Evolutionary conservation across 148 eudicot genomes (phyloP).

Genomic region (Vaccinium corymbosum): DNA sequence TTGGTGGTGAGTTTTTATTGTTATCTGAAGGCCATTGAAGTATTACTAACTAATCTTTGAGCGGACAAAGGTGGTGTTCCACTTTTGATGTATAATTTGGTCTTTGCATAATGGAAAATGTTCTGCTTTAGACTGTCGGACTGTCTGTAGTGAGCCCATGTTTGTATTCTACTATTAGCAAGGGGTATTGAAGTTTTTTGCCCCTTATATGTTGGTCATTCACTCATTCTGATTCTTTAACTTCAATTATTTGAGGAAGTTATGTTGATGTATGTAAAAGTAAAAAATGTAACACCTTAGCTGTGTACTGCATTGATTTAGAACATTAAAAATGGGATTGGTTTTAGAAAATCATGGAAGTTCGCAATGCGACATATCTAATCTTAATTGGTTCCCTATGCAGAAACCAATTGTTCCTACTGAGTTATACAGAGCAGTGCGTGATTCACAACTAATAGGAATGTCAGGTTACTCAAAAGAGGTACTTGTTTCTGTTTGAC

Average conservation of each 20-base stretch:
- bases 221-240: not conserved
- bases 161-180: not conserved
- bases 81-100: not conserved
- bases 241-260: not conserved
- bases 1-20: slow-evolving; percentile 52
- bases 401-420: slow-evolving; percentile 92
- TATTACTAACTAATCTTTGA: not conserved
- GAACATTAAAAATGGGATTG: not conserved
- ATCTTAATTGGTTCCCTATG: slow-evolving; percentile 14
- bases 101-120: not conserved
- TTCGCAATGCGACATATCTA: not conserved
- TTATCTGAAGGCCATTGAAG: slow-evolving; percentile 1
- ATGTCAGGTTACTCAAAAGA: slow-evolving; percentile 84
- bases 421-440: slow-evolving; percentile 72
- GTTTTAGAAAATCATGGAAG: not conserved
- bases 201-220: not conserved
- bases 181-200: not conserved
- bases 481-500: slow-evolving; percentile 34
- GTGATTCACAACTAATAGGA: slow-evolving; percentile 89
- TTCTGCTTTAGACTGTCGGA: not conserved
- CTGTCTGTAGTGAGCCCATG: not conserved
- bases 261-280: not conserved
- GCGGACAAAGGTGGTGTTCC: not conserved
- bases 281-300: not conserved
- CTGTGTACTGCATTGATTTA: not conserved